A percentile compares a stretch with the other conserved stretches of the same genome.
Conservation (phyloP, 2,329 filamentous ascomycete genomes). For the Hansfordia pulvinata region DNA sequence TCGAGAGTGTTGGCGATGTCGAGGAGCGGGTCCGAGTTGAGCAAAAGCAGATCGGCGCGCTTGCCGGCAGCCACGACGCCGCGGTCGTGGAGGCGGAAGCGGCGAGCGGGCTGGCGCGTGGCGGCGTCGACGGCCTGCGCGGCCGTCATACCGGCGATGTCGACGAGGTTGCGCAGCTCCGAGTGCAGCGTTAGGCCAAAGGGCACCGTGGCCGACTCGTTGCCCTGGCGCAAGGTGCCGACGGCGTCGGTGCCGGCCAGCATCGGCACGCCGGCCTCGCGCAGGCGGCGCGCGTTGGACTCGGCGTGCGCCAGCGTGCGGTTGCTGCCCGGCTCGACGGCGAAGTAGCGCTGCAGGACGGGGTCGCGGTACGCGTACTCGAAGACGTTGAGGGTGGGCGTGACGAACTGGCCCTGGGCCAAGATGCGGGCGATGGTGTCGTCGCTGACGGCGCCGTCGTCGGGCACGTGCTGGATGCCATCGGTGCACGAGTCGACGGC, state of each 20-base stretch:
- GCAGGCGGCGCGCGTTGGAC: slow-evolving; percentile 25
- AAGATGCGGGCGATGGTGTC: slow-evolving; percentile 7
- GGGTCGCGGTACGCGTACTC: slow-evolving; percentile 11
- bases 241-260: slow-evolving; percentile 18
- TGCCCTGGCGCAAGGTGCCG: slow-evolving; percentile 1
- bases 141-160: slow-evolving; percentile 11
- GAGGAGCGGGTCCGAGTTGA: slow-evolving; percentile 12
- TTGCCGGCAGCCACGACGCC: slow-evolving; percentile 11
- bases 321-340: slow-evolving; percentile 6
- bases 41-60: slow-evolving; percentile 14
- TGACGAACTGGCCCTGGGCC: slow-evolving; percentile 7
- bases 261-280: slow-evolving; percentile 15
- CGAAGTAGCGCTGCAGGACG: slow-evolving; percentile 6
- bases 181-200: slow-evolving; percentile 11
- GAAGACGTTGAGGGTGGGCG: slow-evolving; percentile 11
- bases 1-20: slow-evolving; percentile 14
- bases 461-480: slow-evolving; percentile 12
- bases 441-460: slow-evolving; percentile 7
- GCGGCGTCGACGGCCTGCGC: slow-evolving; percentile 12
- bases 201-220: slow-evolving; percentile 3
- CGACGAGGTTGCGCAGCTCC: slow-evolving; percentile 13
- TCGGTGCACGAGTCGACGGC: slow-evolving; percentile 8
- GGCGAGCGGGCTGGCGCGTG: slow-evolving; percentile 8
- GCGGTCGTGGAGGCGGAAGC: slow-evolving; percentile 10
- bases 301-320: slow-evolving; percentile 23